phyloP scores from a whole-genome alignment of 495 filamentous ascomycete species.

The Pyronema domesticum region DNA sequence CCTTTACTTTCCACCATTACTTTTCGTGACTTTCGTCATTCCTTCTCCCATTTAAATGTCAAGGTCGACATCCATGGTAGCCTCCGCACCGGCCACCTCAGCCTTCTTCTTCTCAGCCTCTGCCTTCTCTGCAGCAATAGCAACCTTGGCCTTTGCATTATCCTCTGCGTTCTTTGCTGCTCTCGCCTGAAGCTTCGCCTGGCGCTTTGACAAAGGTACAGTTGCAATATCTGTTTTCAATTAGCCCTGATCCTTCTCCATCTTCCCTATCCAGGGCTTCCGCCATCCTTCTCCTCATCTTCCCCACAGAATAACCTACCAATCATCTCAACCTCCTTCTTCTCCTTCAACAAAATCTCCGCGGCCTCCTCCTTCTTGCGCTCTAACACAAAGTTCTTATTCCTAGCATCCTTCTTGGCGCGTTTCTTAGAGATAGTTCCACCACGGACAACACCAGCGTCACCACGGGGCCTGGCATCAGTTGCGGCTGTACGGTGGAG shows the following conservation, averaged over 20 bases:
- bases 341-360: conserved; percentile 8
- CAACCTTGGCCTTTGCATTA: conserved; percentile 4
- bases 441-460: background rate
- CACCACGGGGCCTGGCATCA: background rate
- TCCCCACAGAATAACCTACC: conserved; percentile 8
- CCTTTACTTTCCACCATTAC: too few relatives aligned
- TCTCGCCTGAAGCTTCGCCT: conserved; percentile 15
- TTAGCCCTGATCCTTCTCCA: too few relatives aligned
- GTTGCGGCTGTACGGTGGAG: background rate
- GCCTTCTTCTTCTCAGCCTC: conserved; percentile 3
- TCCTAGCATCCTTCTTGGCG: conserved; percentile 7
- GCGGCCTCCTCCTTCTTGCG: conserved; percentile 10
- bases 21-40: too few relatives aligned
- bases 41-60: too few relatives aligned
- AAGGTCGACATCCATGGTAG: conserved; percentile 1
- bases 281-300: background rate
- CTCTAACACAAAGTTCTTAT: conserved; percentile 6
- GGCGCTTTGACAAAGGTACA: conserved; percentile 14
- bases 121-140: background rate
- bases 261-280: too few relatives aligned
- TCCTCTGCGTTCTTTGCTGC: conserved; percentile 12
- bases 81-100: conserved; percentile 6
- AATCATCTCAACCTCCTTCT: conserved; percentile 21
- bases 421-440: background rate
- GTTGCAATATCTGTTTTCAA: conserved; percentile 9